Base-by-base conservation (phyloP, 225 moss, liverwort and hornwort species). In the Antitrichia curtipendula region DNA sequence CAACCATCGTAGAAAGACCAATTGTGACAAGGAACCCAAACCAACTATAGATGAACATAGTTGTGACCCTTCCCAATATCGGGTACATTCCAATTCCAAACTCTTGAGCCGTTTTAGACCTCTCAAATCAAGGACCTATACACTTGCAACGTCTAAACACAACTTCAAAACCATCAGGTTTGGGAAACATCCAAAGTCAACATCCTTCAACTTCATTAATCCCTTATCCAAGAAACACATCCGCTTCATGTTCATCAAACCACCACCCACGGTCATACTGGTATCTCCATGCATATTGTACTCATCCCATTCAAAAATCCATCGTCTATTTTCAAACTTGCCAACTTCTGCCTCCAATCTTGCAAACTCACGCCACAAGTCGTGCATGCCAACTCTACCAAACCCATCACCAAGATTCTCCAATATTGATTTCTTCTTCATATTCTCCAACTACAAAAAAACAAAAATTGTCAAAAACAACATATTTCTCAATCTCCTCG, bases 341-440 rank as follows among this genome's bases (percentile, higher is more conserved):
- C 53, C 82, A 38, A 66, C 34, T 82, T 53, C 83, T 3, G 82
- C 83, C 32, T 86, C 82, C 45, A 77, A 13, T 59, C 31, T 61
- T 40, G 68, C 75, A 76, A 90, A 90, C n/a, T 90, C 85, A 3
- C 53, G 82, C 88, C 85, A 90, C 12, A 90, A 31, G 41, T 85
- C 77, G 13, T 90, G 85, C 85, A 90, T 85, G 25, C 82, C 88
- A 23, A 90, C 71, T 62, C 18, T 81, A 3, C 16, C 53, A 25
- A 74, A 16, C 7, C 77, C 85, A 36, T 88, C 53, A 7, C 88
- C 88, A 14, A 88, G 15, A 31, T 61, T 63, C 13, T 82, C 85
- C 8, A 90, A 2, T 2, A 88, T 12, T 8, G 90, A 88, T 85
- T 88, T 85, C 31, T 52, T 81, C 75, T 88, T 85, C 29, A 90